Evolutionary conservation across 345 rosid genomes (phyloP).

Genomic region (Excoecaria cochinchinensis): DNA sequence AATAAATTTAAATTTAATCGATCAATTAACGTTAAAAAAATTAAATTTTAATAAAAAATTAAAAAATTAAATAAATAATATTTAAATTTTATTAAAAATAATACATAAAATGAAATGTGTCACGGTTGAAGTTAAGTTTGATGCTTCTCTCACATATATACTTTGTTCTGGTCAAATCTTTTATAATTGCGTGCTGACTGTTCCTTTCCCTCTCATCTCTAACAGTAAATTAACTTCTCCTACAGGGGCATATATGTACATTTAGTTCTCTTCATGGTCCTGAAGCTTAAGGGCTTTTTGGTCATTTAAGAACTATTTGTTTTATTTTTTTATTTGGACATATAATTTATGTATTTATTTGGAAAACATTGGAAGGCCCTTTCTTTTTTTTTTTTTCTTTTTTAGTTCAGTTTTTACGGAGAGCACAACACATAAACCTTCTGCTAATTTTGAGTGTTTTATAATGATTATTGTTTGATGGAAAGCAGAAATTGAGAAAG

Average conservation of each 20-base stretch:
- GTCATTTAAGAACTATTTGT: neutral
- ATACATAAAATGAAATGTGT: too few species aligned
- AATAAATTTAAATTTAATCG: too few species aligned
- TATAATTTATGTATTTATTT: neutral
- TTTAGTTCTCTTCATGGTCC: neutral
- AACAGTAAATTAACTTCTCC: neutral
- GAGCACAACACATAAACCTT: neutral
- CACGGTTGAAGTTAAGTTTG: too few species aligned
- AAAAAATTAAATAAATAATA: too few species aligned
- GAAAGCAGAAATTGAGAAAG: neutral
- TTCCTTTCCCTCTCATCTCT: slow-evolving; percentile 3
- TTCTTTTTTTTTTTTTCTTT: too few species aligned
- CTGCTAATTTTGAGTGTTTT: neutral
- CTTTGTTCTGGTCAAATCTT: slow-evolving; percentile 15
- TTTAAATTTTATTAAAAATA: too few species aligned
- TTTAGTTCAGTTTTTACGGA: neutral
- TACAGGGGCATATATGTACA: slow-evolving; percentile 13
- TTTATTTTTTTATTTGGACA: neutral
- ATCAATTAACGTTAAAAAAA: too few species aligned
- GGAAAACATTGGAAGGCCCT: neutral
- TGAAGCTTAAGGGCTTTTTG: slow-evolving; percentile 8
- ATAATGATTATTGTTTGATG: neutral
- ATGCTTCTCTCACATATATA: slow-evolving; percentile 11
- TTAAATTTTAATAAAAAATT: too few species aligned
- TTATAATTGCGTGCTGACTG: slow-evolving; percentile 34